A percentile compares a stretch with the other conserved stretches of the same genome.
These are phyloP conservation scores for Phialophora chinensis DNA, from an alignment of 2,329 filamentous ascomycete species.

Conservation along the genomic window DNA sequence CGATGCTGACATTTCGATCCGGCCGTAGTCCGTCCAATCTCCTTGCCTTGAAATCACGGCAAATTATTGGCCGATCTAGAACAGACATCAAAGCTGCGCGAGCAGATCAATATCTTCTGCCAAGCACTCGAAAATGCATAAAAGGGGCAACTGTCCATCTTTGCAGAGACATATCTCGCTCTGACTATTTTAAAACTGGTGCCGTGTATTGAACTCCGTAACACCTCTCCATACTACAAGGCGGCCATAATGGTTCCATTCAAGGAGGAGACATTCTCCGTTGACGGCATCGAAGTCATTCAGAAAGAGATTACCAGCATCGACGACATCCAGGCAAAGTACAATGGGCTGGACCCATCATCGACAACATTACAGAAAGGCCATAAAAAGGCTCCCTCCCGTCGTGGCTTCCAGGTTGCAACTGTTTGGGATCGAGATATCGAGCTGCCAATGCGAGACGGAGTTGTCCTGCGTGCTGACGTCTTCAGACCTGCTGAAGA, in stretches of 20 bases:
- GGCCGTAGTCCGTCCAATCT: background rate
- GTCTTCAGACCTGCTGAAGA: slow-evolving; percentile 38
- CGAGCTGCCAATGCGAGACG: slow-evolving; percentile 40
- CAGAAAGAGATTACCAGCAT: slow-evolving; percentile 21
- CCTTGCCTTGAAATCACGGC: too few species aligned
- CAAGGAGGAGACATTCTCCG: slow-evolving; percentile 4
- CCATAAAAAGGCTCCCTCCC: slow-evolving; percentile 11
- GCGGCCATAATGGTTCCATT: slow-evolving; percentile 1
- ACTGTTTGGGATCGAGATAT: slow-evolving; percentile 37
- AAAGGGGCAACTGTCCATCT: too few species aligned
- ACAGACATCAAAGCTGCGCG: background rate
- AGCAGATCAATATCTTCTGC: background rate
- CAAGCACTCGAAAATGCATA: too few species aligned
- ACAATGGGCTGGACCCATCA: slow-evolving; percentile 16
- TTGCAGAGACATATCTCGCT: too few species aligned
- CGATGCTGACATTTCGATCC: background rate
- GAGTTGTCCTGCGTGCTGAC: slow-evolving; percentile 40
- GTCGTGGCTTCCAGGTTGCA: slow-evolving; percentile 17
- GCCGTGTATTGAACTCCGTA: background rate
- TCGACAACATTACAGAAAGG: slow-evolving; percentile 17
- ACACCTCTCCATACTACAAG: background rate
- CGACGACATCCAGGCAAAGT: slow-evolving; percentile 17
- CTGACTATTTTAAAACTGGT: too few species aligned
- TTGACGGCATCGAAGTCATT: slow-evolving; percentile 17
- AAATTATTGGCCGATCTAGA: too few species aligned